A percentile compares a stretch with the other conserved stretches of the same genome.
These are phyloP conservation scores for Botrytis porri DNA, from an alignment of 2,329 filamentous ascomycete species.

Conservation along the genomic window DNA sequence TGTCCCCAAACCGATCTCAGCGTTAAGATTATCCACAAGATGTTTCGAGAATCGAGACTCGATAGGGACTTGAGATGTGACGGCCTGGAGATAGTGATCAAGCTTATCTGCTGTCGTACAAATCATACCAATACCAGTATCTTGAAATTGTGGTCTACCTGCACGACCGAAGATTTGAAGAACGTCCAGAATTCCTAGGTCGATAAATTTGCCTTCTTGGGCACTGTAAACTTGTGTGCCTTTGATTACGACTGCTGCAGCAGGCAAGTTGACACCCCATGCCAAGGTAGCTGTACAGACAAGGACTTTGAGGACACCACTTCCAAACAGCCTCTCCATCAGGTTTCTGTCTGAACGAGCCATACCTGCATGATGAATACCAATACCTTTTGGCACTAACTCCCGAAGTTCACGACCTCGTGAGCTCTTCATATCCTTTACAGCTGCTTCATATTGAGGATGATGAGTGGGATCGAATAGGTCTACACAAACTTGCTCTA, in stretches of 20 bases:
- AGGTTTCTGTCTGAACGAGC: slow-evolving; percentile 88
- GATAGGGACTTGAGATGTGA: slow-evolving; percentile 94
- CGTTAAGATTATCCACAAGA: slow-evolving; percentile 94
- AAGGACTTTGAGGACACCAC: slow-evolving; percentile 92
- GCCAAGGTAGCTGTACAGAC: slow-evolving; percentile 97
- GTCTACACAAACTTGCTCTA: slow-evolving; percentile 73
- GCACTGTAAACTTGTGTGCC: slow-evolving; percentile 72
- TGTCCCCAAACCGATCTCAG: slow-evolving; percentile 88
- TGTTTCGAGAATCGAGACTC: slow-evolving; percentile 95
- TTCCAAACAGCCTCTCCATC: slow-evolving; percentile 87
- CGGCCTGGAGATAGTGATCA: slow-evolving; percentile 83
- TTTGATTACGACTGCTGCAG: slow-evolving; percentile 95
- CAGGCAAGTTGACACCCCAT: slow-evolving; percentile 98
- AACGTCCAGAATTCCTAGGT: slow-evolving; percentile 93
- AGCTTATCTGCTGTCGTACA: slow-evolving; percentile 95
- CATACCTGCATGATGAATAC: slow-evolving; percentile 97
- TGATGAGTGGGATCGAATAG: slow-evolving; percentile 80
- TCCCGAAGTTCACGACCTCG: slow-evolving; percentile 86
- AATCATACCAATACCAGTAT: slow-evolving; percentile 97
- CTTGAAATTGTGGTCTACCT: slow-evolving; percentile 94
- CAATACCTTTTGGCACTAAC: slow-evolving; percentile 83
- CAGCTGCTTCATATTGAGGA: slow-evolving; percentile 74
- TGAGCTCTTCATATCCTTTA: slow-evolving; percentile 80
- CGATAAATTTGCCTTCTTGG: slow-evolving; percentile 93
- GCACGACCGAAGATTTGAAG: slow-evolving; percentile 98